Percentiles rank a stretch among this genome's conserved stretches.
phyloP scores from a whole-genome alignment of 805 yeast species.

The Candida ovalis region DNA sequence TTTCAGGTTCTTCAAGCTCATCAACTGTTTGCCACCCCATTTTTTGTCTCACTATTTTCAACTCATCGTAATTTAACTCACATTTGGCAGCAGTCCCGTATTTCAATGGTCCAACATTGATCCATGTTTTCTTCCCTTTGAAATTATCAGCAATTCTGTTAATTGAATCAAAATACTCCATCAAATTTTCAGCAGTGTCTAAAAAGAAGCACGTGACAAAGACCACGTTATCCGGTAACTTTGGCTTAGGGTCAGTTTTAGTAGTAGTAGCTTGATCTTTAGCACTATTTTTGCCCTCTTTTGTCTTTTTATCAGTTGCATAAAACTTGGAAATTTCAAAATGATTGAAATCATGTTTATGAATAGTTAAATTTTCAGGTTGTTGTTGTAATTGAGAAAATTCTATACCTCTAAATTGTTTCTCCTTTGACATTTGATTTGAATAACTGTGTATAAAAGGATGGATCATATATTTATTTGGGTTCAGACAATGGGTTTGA shows the following conservation, averaged over 20 bases:
- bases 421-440: slow-evolving; percentile 45
- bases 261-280: too few species aligned
- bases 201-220: slow-evolving; percentile 73
- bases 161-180: slow-evolving; percentile 70
- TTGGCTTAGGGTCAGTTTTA: not conserved
- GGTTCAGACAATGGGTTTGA: slow-evolving; percentile 1
- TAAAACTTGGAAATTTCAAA: slow-evolving; percentile 35
- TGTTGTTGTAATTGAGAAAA: slow-evolving; percentile 28
- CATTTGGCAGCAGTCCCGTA: slow-evolving; percentile 83
- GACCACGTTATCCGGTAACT: slow-evolving; percentile 41
- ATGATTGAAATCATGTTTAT: slow-evolving; percentile 62
- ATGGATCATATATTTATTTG: slow-evolving; percentile 24
- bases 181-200: slow-evolving; percentile 86
- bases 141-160: slow-evolving; percentile 35
- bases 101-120: slow-evolving; percentile 88
- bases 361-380: slow-evolving; percentile 46
- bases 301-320: not conserved
- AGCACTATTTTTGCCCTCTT: not conserved
- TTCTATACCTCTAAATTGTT: slow-evolving; percentile 48
- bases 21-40: slow-evolving; percentile 62
- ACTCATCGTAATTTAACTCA: slow-evolving; percentile 72
- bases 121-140: slow-evolving; percentile 57
- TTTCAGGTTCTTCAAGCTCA: slow-evolving; percentile 28
- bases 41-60: slow-evolving; percentile 44
- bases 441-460: slow-evolving; percentile 69